Evolutionary conservation across 2,329 filamentous ascomycete species (phyloP).

Genomic region (Mycogone perniciosa): DNA sequence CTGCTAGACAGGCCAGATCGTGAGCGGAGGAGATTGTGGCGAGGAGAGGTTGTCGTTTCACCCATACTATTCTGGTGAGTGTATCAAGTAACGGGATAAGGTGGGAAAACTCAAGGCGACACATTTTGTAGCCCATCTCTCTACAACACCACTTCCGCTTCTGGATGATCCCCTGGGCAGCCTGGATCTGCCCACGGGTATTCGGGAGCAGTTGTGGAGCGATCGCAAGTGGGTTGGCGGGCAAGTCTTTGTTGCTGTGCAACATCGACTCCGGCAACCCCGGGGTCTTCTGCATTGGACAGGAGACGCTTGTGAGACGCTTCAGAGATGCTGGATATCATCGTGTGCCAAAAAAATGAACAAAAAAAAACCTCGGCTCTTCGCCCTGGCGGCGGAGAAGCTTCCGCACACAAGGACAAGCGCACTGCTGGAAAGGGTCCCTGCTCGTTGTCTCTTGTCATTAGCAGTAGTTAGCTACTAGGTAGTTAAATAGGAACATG

Average conservation of each 20-base stretch:
- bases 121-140: slow-evolving; percentile 20
- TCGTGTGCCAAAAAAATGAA: slow-evolving; percentile 17
- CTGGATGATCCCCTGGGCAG: background rate
- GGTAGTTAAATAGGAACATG: slow-evolving; percentile 31
- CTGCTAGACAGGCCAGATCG: background rate
- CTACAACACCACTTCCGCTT: slow-evolving; percentile 14
- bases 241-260: slow-evolving; percentile 16
- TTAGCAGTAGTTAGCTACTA: slow-evolving; percentile 29
- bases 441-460: slow-evolving; percentile 34
- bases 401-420: slow-evolving; percentile 29
- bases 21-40: background rate
- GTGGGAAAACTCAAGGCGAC: slow-evolving; percentile 2
- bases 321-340: slow-evolving; percentile 30
- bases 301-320: slow-evolving; percentile 16
- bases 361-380: slow-evolving; percentile 15
- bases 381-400: slow-evolving; percentile 26
- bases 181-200: slow-evolving; percentile 13
- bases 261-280: slow-evolving; percentile 15
- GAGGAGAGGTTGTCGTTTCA: background rate
- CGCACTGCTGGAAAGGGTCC: slow-evolving; percentile 30
- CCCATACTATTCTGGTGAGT: background rate
- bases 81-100: background rate
- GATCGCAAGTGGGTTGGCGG: slow-evolving; percentile 15
- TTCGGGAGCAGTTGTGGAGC: slow-evolving; percentile 9
- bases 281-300: slow-evolving; percentile 13